A percentile compares a stretch with the other conserved stretches of the same genome.
Evolutionary conservation across 305 asterid genomes (phyloP).

Genomic region (Fraxinus angustifolia): DNA sequence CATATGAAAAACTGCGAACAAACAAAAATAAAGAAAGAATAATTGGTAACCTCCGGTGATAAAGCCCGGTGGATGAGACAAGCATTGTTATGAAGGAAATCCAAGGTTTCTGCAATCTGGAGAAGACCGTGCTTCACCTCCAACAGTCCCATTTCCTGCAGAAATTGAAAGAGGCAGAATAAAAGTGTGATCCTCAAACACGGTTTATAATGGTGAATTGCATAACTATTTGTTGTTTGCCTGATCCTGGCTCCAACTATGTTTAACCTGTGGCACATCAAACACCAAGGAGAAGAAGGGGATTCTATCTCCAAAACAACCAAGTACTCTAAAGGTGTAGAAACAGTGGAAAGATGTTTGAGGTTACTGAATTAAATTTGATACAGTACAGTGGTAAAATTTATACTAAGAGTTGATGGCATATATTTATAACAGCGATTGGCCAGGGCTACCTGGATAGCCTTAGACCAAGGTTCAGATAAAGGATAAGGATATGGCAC

Average conservation of each 20-base stretch:
- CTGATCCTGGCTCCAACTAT: conserved; percentile 8
- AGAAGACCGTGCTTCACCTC: conserved; percentile 97
- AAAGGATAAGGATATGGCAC: background rate
- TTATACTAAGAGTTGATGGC: background rate
- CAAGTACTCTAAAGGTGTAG: conserved; percentile 3
- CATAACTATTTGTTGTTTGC: background rate
- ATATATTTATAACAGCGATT: background rate
- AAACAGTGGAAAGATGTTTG: background rate
- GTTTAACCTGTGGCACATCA: conserved; percentile 5
- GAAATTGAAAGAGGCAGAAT: conserved; percentile 6
- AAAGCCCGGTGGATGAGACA: conserved; percentile 81
- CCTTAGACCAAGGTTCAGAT: background rate
- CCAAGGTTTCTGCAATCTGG: conserved; percentile 94
- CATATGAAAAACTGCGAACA: background rate
- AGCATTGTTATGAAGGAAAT: conserved; percentile 92
- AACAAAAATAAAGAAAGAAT: background rate
- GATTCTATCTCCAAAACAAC: conserved; percentile 9
- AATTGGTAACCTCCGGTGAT: conserved; percentile 74
- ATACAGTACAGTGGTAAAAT: background rate
- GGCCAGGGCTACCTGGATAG: background rate
- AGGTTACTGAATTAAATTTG: conserved; percentile 8
- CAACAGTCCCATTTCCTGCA: conserved; percentile 91
- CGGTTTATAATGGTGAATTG: background rate
- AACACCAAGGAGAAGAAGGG: background rate
- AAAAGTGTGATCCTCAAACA: background rate